phyloP scores from a whole-genome alignment of 495 filamentous ascomycete species.

The Cryomyces minteri region DNA sequence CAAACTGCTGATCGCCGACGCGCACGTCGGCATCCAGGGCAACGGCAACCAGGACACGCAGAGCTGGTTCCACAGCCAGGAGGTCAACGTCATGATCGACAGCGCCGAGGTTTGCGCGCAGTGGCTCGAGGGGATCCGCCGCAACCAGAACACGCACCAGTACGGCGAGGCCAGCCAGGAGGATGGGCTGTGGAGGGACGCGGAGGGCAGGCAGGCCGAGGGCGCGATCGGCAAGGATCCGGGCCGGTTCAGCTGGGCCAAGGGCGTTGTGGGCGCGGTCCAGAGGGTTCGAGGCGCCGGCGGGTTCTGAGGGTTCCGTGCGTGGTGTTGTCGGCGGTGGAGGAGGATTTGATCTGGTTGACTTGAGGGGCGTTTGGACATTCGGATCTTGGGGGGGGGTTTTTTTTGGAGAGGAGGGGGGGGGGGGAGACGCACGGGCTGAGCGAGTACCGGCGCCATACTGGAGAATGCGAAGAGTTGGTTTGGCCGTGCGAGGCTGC shows the following conservation, averaged over 20 bases:
- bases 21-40: conserved; percentile 45
- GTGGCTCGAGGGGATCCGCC: conserved; percentile 42
- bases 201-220: conserved; percentile 30
- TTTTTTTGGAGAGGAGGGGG: no score
- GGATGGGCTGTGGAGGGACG: conserved; percentile 45
- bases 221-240: conserved; percentile 41
- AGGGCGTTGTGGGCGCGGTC: conserved; percentile 41
- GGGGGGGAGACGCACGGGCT: no score
- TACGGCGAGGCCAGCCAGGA: conserved; percentile 37
- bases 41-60: conserved; percentile 74
- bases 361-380: no score
- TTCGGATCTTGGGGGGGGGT: no score
- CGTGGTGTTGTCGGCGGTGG: no score
- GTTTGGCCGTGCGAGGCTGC: no score
- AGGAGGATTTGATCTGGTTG: no score
- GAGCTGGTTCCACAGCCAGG: conserved; percentile 58
- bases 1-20: conserved; percentile 60
- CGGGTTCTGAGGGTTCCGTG: conserved; percentile 25
- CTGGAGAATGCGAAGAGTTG: no score
- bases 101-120: conserved; percentile 34
- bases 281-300: conserved; percentile 41
- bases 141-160: conserved; percentile 51
- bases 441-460: no score
- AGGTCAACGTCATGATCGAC: conserved; percentile 59
- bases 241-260: conserved; percentile 39